Conservation (phyloP, 208 protist species). For the Acanthamoeba triangularis region DNA sequence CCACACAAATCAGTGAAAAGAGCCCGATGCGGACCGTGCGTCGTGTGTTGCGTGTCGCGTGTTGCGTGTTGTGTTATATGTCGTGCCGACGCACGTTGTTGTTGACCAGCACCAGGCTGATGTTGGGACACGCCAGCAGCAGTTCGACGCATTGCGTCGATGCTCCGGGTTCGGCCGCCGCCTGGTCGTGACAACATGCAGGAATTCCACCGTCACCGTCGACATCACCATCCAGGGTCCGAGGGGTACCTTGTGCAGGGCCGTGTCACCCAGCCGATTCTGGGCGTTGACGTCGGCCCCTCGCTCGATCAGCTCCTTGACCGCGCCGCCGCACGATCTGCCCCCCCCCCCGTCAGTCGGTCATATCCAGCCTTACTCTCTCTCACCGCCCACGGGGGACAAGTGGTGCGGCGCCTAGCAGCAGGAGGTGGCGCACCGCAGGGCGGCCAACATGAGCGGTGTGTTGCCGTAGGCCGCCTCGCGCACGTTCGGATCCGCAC, state of each 20-base stretch:
- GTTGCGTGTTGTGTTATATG: neutral
- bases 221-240: too few species aligned
- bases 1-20: too few species aligned
- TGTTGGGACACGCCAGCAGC: neutral
- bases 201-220: neutral
- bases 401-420: neutral
- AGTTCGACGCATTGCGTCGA: slow-evolving; percentile 12
- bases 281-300: slow-evolving; percentile 25
- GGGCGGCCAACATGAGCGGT: slow-evolving; percentile 37
- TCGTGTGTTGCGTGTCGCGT: neutral
- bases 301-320: neutral
- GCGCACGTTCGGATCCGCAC: neutral
- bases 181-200: neutral
- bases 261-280: slow-evolving; percentile 36
- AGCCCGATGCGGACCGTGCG: too few species aligned
- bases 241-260: neutral
- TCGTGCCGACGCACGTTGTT: neutral
- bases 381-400: neutral
- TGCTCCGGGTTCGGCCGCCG: neutral
- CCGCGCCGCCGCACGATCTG: neutral
- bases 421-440: neutral
- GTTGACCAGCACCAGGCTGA: neutral
- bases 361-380: neutral
- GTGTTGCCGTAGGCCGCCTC: slow-evolving; percentile 7
- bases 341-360: neutral